Base-by-base conservation (phyloP, 2,329 filamentous ascomycete genomes). In the Cytospora paraplurivora region DNA sequence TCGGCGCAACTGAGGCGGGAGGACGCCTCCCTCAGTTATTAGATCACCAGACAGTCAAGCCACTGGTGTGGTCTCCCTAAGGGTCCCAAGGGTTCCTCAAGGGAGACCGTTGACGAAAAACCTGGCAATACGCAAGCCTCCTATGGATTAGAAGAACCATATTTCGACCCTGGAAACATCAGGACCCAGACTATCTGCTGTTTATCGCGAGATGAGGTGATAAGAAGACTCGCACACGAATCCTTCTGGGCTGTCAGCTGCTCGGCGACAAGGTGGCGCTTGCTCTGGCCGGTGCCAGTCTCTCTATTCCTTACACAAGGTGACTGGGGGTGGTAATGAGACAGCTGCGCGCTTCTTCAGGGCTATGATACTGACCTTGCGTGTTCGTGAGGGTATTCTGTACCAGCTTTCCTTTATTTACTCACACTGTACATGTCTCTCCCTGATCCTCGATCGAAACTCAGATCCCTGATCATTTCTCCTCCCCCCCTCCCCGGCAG, bases 1-100 rank as follows among this genome's bases (percentile, higher is more conserved):
- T 55, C 59, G 52, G 52, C 54, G 38, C 37, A 50, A 12, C 32
- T 55, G 32, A 47, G 57, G 44, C 49, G 35, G 35, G 12, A 17
- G 12, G 15, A 44, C 41, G 37, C 57, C 52, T 59, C 57, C 51
- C 52, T 61, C 51, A 53, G 38, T 49, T 44, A 54, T 47, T 21
- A 34, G 49, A 61, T 55, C 59, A 47, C 19, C 51, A 35, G 53
- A 41, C 51, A 21, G 34, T 52, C 41, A 44, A 37, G 17, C 44
- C 34, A 41, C 50, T 17, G 33, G 38, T 27, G 33, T 47, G 34
- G n/a, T 61, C n/a, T 53, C 1, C 19, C 17, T 50, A 41, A n/a
- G 56, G 37, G 21, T 13, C 13, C 47, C 21, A 27, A 33, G 8
- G 33, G 44, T 34, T 33, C 19, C 44, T 8, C 44, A 47, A 47